Conservation (phyloP, 23 red algal genomes). For the Gracilariopsis chorda region DNA sequence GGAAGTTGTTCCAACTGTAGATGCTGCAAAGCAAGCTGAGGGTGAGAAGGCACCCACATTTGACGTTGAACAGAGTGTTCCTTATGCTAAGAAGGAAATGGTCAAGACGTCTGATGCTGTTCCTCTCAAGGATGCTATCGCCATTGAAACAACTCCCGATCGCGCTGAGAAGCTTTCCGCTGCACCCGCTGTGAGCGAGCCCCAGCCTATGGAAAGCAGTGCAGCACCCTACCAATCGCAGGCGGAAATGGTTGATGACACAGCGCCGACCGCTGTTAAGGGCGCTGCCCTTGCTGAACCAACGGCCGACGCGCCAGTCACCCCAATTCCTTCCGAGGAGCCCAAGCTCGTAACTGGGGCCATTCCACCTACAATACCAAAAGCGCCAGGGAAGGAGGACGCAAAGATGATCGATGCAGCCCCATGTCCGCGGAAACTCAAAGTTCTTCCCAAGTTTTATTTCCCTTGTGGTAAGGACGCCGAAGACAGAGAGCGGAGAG, state of each 20-base stretch:
- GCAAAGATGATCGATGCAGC: constrained; percentile 29
- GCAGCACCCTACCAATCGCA: not conserved
- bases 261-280: not conserved
- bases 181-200: not conserved
- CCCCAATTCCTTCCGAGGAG: no score
- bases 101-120: not conserved
- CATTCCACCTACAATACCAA: constrained; percentile 27
- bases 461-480: constrained; percentile 77
- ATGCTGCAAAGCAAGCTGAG: not conserved
- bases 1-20: not conserved
- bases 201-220: not conserved
- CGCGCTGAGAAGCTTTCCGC: not conserved
- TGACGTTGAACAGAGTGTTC: not conserved
- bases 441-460: constrained; percentile 75
- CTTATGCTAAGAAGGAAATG: not conserved
- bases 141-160: not conserved
- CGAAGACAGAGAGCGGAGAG: constrained; percentile 58
- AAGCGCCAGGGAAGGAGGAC: not conserved
- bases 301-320: not conserved
- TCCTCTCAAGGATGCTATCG: not conserved
- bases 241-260: not conserved
- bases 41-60: not conserved
- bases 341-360: not conserved
- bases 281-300: not conserved
- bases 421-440: not conserved